phyloP scores from a whole-genome alignment of 2,329 filamentous ascomycete species.

The Cladosporium sphaerospermum region DNA sequence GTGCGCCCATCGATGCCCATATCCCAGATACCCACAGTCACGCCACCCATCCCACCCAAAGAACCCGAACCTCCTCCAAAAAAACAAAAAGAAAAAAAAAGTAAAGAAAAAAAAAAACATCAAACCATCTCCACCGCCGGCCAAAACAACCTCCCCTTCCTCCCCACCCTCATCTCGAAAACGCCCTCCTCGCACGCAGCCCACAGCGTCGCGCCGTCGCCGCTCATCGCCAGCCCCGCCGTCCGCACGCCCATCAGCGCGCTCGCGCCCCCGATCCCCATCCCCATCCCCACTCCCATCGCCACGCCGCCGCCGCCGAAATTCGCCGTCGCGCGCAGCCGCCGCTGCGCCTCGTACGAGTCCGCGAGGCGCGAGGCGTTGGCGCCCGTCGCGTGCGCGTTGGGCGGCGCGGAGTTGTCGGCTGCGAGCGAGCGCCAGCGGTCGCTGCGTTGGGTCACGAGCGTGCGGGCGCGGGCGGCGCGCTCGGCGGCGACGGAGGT shows the following conservation, averaged over 20 bases:
- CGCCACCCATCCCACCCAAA: too few relatives aligned
- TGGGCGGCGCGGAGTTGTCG: slow-evolving; percentile 5
- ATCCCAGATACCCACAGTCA: too few relatives aligned
- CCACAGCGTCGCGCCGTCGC: slow-evolving; percentile 42
- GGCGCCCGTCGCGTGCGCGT: slow-evolving; percentile 10
- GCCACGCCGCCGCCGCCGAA: too few relatives aligned
- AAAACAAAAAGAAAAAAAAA: too few relatives aligned
- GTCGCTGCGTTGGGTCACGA: slow-evolving; percentile 18
- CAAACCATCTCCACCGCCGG: slow-evolving; percentile 5
- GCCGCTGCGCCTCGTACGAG: slow-evolving; percentile 21
- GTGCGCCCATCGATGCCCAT: too few relatives aligned
- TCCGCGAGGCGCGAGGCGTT: slow-evolving; percentile 14
- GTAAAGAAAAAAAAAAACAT: background rate
- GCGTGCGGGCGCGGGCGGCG: slow-evolving; percentile 14
- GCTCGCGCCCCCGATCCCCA: slow-evolving; percentile 1
- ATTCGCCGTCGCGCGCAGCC: slow-evolving; percentile 2
- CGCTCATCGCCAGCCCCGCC: slow-evolving; percentile 44
- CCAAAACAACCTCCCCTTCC: slow-evolving; percentile 34
- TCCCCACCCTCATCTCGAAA: slow-evolving; percentile 65
- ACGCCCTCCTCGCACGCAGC: slow-evolving; percentile 61
- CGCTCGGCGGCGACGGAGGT: slow-evolving; percentile 15
- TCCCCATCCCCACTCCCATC: slow-evolving; percentile 8
- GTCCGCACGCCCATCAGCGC: slow-evolving; percentile 36
- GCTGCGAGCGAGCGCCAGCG: slow-evolving; percentile 17
- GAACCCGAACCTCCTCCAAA: too few relatives aligned